Conservation (phyloP, 2,329 filamentous ascomycete species). For the Cyclaneusma minus region DNA sequence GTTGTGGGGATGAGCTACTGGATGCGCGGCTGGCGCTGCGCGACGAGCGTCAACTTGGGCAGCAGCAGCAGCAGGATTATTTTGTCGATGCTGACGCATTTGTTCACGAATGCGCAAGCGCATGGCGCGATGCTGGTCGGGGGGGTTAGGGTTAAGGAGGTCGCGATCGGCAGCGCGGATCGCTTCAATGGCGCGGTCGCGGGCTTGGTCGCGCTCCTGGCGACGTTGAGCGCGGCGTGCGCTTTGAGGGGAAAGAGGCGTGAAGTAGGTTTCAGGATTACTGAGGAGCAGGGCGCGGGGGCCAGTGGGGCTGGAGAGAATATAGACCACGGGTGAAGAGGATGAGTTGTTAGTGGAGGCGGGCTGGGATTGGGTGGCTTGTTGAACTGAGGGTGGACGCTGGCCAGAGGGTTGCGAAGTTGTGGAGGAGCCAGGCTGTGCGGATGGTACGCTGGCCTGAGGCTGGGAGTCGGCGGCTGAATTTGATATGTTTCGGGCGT, state of each 20-base stretch:
- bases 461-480: too few species aligned
- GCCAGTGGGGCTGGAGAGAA: constrained; percentile 43
- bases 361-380: neutral
- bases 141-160: constrained; percentile 14
- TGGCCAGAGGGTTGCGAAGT: too few species aligned
- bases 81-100: neutral
- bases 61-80: constrained; percentile 12
- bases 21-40: constrained; percentile 1
- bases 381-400: neutral
- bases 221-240: constrained; percentile 1
- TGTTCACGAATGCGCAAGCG: neutral
- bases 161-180: constrained; percentile 15
- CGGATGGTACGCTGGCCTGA: too few species aligned
- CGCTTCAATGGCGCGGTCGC: constrained; percentile 20
- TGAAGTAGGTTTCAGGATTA: constrained; percentile 35
- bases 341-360: too few species aligned
- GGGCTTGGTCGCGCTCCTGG: constrained; percentile 1
- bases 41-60: constrained; percentile 6
- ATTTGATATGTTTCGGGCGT: too few species aligned
- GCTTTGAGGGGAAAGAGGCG: too few species aligned
- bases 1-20: constrained; percentile 15
- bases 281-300: constrained; percentile 42
- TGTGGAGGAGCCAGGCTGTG: too few species aligned
- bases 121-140: constrained; percentile 3
- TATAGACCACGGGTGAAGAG: constrained; percentile 38